Evolutionary conservation across 2,329 filamentous ascomycete species (phyloP).

Genomic region (Sporothrix phasma): DNA sequence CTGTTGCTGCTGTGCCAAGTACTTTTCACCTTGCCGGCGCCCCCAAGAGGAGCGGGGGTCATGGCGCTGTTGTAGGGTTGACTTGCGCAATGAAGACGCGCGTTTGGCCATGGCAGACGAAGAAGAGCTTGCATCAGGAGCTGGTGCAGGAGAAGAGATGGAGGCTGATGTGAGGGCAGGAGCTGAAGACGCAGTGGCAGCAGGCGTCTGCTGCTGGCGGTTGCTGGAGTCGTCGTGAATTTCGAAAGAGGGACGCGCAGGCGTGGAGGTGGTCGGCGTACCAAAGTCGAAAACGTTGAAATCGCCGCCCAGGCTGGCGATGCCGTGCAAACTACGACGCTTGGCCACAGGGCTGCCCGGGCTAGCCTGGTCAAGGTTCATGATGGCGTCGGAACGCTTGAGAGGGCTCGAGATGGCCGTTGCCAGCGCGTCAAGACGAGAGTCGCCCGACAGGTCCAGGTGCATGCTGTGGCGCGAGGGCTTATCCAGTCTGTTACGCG

Average conservation of each 20-base stretch:
- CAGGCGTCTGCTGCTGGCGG: conserved; percentile 42
- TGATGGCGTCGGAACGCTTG: conserved; percentile 82
- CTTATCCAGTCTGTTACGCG: conserved; percentile 39
- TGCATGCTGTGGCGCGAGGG: conserved; percentile 45
- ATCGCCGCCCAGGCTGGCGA: conserved; percentile 49
- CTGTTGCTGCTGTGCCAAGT: conserved; percentile 45
- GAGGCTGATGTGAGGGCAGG: conserved; percentile 16
- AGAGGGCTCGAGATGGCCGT: conserved; percentile 66
- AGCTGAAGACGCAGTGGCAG: neutral
- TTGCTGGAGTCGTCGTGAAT: conserved; percentile 31
- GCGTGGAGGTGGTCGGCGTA: conserved; percentile 27
- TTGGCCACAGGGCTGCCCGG: conserved; percentile 83
- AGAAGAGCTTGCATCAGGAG: conserved; percentile 22
- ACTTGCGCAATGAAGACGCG: conserved; percentile 70
- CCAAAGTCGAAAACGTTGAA: conserved; percentile 65
- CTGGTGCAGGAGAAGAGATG: conserved; percentile 30
- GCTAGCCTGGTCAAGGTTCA: conserved; percentile 72
- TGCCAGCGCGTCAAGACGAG: conserved; percentile 34
- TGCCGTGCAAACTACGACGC: conserved; percentile 74
- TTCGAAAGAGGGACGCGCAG: conserved; percentile 37
- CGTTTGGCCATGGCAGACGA: conserved; percentile 44
- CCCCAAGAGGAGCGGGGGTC: conserved; percentile 57
- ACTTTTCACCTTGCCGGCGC: conserved; percentile 47
- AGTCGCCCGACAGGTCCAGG: conserved; percentile 46
- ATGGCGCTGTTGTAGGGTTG: conserved; percentile 77